Base-by-base conservation (phyloP, 2,329 filamentous ascomycete genomes). In the Ophidiomyces ophidiicola region DNA sequence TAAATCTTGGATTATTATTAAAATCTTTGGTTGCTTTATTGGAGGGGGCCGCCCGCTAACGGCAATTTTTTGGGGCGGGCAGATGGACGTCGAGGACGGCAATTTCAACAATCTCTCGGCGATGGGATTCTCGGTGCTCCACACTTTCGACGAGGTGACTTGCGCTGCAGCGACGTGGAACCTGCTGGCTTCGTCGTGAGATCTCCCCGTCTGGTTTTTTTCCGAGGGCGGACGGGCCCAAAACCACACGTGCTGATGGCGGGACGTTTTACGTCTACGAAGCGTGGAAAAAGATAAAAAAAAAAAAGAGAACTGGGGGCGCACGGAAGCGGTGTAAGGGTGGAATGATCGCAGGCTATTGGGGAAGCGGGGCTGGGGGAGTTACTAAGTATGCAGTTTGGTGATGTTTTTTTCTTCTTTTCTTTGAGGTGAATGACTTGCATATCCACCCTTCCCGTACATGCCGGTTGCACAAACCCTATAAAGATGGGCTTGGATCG, bases 111-210 rank as follows among this genome's bases (percentile, higher is more conserved):
- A 78, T 24, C 64, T 92, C 43, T 69, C 78, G 40, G 76, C 75
- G 0, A 84, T 92, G 80, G 84, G 84, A 1, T 92, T 92, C 53
- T 76, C 76, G 46, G 72, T 82, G 31, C 63, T 86, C 46, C 80
- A 88, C 60, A 78, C 72, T 28, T 92, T 86, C 57, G 84, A 93
- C 52, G 82, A 92, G 58, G 73, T 90, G 38, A 82, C 77, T 44
- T 78, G 72, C 51, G 75, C 80, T 56, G 72, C 73, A 31, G 67
- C 71, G 35, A 75, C 71, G 5, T 78, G 73, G 72, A 73, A 26
- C 29, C 31, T 40, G 41, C 25, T 40, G 26, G 25, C 32, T 19
- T 21, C 21, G 24, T 34, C 34, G 10, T 36, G 39, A 36, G 18
- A 14, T n/a, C n/a, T n/a, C n/a, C n/a, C n/a, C n/a, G n/a, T n/a